Evolutionary conservation across 2,329 filamentous ascomycete species (phyloP).

Genomic region (Nannizziopsis arthrosporioides): DNA sequence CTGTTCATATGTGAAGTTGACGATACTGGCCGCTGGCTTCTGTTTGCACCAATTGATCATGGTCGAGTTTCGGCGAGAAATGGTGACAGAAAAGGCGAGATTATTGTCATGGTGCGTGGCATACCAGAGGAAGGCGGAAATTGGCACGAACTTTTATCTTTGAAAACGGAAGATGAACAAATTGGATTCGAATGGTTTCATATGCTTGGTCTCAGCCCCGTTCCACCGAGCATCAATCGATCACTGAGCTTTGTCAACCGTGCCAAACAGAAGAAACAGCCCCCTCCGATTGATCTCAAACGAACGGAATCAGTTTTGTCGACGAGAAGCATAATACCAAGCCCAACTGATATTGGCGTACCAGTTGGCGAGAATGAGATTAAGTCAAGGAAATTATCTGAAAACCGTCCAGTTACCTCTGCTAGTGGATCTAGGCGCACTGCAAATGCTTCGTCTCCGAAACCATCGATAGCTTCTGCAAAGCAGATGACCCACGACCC

Average conservation of each 20-base stretch:
- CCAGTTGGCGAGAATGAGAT: slow-evolving; percentile 45
- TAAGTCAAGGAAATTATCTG: not conserved
- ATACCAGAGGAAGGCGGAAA: slow-evolving; percentile 47
- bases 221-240: slow-evolving; percentile 48
- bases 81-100: slow-evolving; percentile 58
- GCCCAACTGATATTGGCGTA: slow-evolving; percentile 46
- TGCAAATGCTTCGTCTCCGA: not conserved
- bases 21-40: slow-evolving; percentile 61
- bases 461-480: not conserved
- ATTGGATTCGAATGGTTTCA: slow-evolving; percentile 77
- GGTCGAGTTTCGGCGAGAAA: slow-evolving; percentile 65
- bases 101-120: slow-evolving; percentile 80
- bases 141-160: slow-evolving; percentile 76
- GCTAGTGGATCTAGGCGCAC: not conserved
- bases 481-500: not conserved
- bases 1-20: slow-evolving; percentile 89
- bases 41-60: slow-evolving; percentile 78
- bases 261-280: slow-evolving; percentile 27
- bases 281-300: slow-evolving; percentile 7
- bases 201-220: slow-evolving; percentile 59
- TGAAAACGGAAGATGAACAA: slow-evolving; percentile 64
- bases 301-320: slow-evolving; percentile 6
- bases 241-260: slow-evolving; percentile 42
- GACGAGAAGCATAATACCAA: slow-evolving; percentile 27
- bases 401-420: not conserved